Evolutionary conservation across 1,139 yeast species (phyloP).

Genomic region (Sporopachydermia cereana): DNA sequence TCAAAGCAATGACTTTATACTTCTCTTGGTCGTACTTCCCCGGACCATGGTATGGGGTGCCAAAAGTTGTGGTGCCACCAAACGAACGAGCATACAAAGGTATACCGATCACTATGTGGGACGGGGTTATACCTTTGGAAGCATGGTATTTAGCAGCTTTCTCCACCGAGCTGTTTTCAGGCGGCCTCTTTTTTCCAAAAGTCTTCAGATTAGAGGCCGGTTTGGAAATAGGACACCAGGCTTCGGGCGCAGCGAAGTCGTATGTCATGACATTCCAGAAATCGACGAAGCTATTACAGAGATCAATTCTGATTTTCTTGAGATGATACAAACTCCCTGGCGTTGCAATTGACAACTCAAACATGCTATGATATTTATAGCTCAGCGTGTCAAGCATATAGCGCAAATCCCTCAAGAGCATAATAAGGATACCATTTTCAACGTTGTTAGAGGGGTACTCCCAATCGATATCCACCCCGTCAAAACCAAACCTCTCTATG

Average conservation of each 20-base stretch:
- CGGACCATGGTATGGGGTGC: conserved; percentile 34
- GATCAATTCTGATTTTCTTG: conserved; percentile 30
- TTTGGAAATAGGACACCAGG: conserved; percentile 53
- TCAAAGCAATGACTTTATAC: conserved; percentile 40
- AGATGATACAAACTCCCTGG: conserved; percentile 52
- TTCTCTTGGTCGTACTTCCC: conserved; percentile 41
- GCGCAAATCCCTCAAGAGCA: conserved; percentile 35
- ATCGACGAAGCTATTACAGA: conserved; percentile 46
- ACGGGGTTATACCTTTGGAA: conserved; percentile 30
- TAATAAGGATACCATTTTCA: conserved; percentile 37
- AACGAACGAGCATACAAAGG: conserved; percentile 80
- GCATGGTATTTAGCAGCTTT: background rate
- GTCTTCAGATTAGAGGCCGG: conserved; percentile 48
- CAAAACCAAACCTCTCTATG: conserved; percentile 52
- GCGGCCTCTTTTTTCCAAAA: conserved; percentile 28
- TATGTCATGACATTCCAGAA: conserved; percentile 89
- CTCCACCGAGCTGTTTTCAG: conserved; percentile 25
- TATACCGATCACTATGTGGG: conserved; percentile 70
- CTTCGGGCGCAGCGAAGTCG: conserved; percentile 54
- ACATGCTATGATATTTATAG: conserved; percentile 21
- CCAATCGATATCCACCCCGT: conserved; percentile 94
- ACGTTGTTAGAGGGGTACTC: conserved; percentile 54
- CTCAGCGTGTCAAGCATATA: conserved; percentile 30
- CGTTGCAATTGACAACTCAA: conserved; percentile 57
- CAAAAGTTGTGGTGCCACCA: conserved; percentile 31